These are phyloP conservation scores for Monascus purpureus DNA, from an alignment of 495 filamentous ascomycete genomes.

Conservation along the genomic window DNA sequence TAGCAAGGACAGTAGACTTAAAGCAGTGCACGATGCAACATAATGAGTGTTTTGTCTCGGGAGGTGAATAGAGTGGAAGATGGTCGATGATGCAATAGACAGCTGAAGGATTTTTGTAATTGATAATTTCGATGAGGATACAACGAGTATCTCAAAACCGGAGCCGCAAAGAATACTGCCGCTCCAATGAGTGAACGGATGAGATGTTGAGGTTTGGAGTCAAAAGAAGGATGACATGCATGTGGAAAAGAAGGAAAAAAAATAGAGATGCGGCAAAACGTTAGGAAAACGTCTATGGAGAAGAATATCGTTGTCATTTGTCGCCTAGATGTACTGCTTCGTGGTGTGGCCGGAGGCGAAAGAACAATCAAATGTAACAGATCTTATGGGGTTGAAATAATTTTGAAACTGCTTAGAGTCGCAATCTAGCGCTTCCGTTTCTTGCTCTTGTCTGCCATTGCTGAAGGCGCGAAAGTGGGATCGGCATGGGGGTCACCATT, in stretches of 20 bases:
- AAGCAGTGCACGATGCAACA: too few species aligned
- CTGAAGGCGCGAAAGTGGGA: conserved; percentile 18
- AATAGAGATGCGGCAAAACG: not conserved
- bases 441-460: conserved; percentile 46
- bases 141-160: too few species aligned
- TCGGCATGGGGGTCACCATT: conserved; percentile 18
- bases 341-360: not conserved
- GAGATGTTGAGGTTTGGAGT: not conserved
- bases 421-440: conserved; percentile 51
- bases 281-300: not conserved
- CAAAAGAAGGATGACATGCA: not conserved
- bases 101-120: too few species aligned
- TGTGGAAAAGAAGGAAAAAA: not conserved
- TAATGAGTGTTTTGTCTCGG: too few species aligned
- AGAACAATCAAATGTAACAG: not conserved
- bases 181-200: too few species aligned
- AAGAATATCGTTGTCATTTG: not conserved
- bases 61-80: conserved; percentile 1
- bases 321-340: not conserved
- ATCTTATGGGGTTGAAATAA: not conserved
- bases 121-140: too few species aligned
- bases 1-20: too few species aligned
- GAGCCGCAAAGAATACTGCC: too few species aligned
- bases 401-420: not conserved
- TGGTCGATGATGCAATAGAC: not conserved